Conservation (phyloP, 148 eudicot species). For the Rhododendron kiyosumense region DNA sequence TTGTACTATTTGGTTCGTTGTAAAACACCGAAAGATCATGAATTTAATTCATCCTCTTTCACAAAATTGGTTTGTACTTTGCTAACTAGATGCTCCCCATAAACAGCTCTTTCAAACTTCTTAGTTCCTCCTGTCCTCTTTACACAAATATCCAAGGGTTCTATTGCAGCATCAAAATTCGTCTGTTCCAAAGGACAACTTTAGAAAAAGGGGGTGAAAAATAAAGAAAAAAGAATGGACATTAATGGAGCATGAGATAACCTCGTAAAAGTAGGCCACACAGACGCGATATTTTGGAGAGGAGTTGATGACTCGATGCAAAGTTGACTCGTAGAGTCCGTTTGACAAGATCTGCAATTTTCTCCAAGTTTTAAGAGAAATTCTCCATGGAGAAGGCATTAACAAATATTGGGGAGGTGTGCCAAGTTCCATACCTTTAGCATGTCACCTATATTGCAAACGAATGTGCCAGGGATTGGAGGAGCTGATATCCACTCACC, state of each 20-base stretch:
- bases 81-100: conserved; percentile 78
- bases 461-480: conserved; percentile 88
- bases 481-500: conserved; percentile 98
- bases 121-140: conserved; percentile 54
- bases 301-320: conserved; percentile 75
- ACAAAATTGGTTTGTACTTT: conserved; percentile 73
- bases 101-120: conserved; percentile 70
- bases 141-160: conserved; percentile 73
- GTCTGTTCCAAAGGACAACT: conserved; percentile 40
- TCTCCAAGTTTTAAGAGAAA: neutral
- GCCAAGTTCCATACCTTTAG: conserved; percentile 53
- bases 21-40: neutral
- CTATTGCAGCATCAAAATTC: conserved; percentile 77
- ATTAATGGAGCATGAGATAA: conserved; percentile 14
- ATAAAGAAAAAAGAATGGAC: neutral
- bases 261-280: conserved; percentile 94
- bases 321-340: conserved; percentile 81
- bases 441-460: conserved; percentile 97
- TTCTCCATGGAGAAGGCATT: neutral
- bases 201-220: neutral
- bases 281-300: conserved; percentile 68
- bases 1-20: neutral
- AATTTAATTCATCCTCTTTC: conserved; percentile 10
- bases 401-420: neutral
- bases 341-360: conserved; percentile 69